phyloP scores from a whole-genome alignment of 495 filamentous ascomycete genomes.

The Aspergillus sclerotioniger region DNA sequence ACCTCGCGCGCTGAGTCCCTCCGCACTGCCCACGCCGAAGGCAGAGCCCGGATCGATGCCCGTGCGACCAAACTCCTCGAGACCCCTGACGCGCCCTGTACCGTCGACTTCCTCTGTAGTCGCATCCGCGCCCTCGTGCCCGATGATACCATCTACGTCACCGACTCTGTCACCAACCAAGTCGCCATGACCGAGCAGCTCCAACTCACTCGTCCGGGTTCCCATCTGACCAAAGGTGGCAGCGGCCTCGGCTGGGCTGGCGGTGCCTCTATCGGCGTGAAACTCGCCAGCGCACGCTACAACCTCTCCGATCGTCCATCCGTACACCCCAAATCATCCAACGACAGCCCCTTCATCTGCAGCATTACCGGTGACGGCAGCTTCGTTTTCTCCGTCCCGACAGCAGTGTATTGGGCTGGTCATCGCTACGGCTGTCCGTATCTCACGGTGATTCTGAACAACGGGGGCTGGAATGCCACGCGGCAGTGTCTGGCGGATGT shows the following conservation, averaged over 20 bases:
- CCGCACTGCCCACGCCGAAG: slow-evolving; percentile 1
- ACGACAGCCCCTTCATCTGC: slow-evolving; percentile 20
- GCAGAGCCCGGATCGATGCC: slow-evolving; percentile 12
- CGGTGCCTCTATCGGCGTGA: slow-evolving; percentile 29
- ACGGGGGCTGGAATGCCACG: slow-evolving; percentile 25
- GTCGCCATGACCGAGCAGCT: slow-evolving; percentile 18
- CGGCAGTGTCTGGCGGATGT: slow-evolving; percentile 20
- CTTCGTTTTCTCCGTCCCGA: slow-evolving; percentile 29
- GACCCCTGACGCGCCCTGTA: slow-evolving; percentile 15
- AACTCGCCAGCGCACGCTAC: slow-evolving; percentile 21
- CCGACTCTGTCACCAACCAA: slow-evolving; percentile 28
- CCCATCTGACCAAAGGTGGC: slow-evolving; percentile 30
- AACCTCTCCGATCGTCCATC: slow-evolving; percentile 9
- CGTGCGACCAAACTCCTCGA: slow-evolving; percentile 14
- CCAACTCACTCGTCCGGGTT: slow-evolving; percentile 16
- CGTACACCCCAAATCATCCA: slow-evolving; percentile 3
- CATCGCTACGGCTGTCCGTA: slow-evolving; percentile 26
- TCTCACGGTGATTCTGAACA: slow-evolving; percentile 32
- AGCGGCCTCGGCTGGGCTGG: slow-evolving; percentile 29
- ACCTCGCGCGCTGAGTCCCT: background rate
- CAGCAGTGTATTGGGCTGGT: slow-evolving; percentile 28
- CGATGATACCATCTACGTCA: slow-evolving; percentile 19
- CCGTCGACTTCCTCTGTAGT: slow-evolving; percentile 20
- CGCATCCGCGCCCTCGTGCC: slow-evolving; percentile 17
- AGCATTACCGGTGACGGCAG: slow-evolving; percentile 30